phyloP scores from a whole-genome alignment of 2,329 filamentous ascomycete genomes.

The Sarocladiaceae sp. region DNA sequence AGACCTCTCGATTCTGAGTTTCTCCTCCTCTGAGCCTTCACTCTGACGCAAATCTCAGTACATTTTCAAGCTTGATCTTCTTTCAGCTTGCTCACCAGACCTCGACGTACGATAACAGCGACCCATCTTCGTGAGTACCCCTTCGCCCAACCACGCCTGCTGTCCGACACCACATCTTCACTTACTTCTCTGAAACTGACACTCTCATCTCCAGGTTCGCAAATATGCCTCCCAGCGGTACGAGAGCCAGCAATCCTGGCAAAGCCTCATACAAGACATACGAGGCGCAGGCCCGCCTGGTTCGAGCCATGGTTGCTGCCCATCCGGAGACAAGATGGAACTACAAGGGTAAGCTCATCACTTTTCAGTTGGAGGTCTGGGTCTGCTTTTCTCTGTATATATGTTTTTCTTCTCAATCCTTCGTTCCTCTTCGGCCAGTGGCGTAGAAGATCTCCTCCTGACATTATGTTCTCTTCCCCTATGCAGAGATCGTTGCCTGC shows the following conservation, averaged over 20 bases:
- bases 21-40: not conserved
- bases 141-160: not conserved
- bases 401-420: not conserved
- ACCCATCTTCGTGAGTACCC: no score
- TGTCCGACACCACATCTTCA: not conserved
- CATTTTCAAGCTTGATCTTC: not conserved
- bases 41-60: not conserved
- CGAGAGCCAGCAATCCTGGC: constrained; percentile 4
- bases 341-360: constrained; percentile 44
- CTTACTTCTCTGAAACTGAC: not conserved
- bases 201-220: no score
- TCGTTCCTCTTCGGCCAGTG: constrained; percentile 3
- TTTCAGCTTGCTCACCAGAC: no score
- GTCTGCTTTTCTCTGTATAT: not conserved
- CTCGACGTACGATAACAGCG: no score
- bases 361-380: not conserved
- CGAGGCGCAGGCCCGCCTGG: constrained; percentile 53
- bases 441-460: not conserved
- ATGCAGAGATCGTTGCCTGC: constrained; percentile 38
- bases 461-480: constrained; percentile 5
- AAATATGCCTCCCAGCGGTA: constrained; percentile 35
- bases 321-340: constrained; percentile 49
- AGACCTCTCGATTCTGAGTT: no score
- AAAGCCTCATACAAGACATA: constrained; percentile 54
- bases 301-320: constrained; percentile 55